Percentiles rank a stretch among this genome's conserved stretches.
Conservation (phyloP, 768 basidiomycete genomes). For the Boletus vermiculosoides region DNA sequence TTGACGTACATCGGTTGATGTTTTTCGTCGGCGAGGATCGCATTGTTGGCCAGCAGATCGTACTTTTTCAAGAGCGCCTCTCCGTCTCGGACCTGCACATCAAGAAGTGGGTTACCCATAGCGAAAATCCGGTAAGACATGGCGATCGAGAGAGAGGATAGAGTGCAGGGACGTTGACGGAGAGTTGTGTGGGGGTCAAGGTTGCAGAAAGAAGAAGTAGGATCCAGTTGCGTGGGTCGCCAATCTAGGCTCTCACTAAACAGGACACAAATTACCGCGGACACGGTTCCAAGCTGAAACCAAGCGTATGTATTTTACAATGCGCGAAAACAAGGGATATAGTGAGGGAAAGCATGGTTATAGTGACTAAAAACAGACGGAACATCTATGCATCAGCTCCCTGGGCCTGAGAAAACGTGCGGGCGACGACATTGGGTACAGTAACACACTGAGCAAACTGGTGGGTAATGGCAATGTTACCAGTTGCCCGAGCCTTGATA, state of each 20-base stretch:
- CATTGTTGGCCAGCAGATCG: conserved; percentile 88
- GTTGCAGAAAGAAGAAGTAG: conserved; percentile 6
- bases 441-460: conserved; percentile 28
- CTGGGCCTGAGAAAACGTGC: conserved; percentile 18
- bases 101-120: conserved; percentile 94
- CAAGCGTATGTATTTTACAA: neutral
- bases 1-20: conserved; percentile 72
- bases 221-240: neutral
- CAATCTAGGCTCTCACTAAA: neutral
- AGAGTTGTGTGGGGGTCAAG: conserved; percentile 2
- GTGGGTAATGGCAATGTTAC: conserved; percentile 20
- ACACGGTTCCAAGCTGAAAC: neutral
- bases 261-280: neutral
- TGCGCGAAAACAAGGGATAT: neutral
- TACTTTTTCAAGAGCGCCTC: conserved; percentile 88
- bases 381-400: conserved; percentile 7
- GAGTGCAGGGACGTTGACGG: conserved; percentile 15
- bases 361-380: neutral
- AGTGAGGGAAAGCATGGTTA: neutral
- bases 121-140: conserved; percentile 73
- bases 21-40: conserved; percentile 89
- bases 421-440: conserved; percentile 18
- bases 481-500: conserved; percentile 51
- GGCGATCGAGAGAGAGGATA: conserved; percentile 29
- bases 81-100: conserved; percentile 89